Percentiles rank a stretch among this genome's conserved stretches.
phyloP scores from a whole-genome alignment of 1,139 yeast genomes.

The Suhomyces coccinellae region DNA sequence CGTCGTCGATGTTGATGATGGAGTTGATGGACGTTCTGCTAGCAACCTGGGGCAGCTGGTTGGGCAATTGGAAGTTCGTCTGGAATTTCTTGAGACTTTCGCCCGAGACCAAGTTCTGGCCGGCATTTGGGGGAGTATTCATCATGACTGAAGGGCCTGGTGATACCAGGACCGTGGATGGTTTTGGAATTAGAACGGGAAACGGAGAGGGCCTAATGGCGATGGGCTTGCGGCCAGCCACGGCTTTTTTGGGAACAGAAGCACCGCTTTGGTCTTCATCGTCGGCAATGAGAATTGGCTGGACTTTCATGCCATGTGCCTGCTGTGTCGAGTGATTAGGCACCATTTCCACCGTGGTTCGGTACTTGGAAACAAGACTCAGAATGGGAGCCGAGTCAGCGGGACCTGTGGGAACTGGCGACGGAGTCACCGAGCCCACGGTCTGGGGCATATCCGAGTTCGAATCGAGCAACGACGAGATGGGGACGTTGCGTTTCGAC shows the following conservation, averaged over 20 bases:
- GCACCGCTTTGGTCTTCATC: constrained; percentile 3
- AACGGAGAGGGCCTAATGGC: constrained; percentile 14
- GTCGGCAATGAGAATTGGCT: constrained; percentile 8
- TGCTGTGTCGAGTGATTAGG: background rate
- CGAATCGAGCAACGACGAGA: constrained; percentile 20
- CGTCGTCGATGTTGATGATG: constrained; percentile 39
- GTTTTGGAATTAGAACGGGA: constrained; percentile 16
- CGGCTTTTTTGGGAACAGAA: background rate
- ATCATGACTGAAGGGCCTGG: constrained; percentile 7
- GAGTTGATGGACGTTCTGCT: constrained; percentile 41
- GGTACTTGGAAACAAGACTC: constrained; percentile 17
- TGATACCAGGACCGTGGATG: constrained; percentile 6
- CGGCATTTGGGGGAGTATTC: background rate
- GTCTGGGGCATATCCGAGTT: constrained; percentile 9
- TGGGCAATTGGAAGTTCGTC: constrained; percentile 25
- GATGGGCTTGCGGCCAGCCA: constrained; percentile 10
- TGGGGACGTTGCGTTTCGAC: constrained; percentile 21
- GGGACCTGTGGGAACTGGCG: constrained; percentile 1
- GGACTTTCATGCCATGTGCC: background rate
- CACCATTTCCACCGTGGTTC: constrained; percentile 16
- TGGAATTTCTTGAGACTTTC: constrained; percentile 35
- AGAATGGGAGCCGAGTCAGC: constrained; percentile 9
- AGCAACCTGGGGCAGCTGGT: background rate
- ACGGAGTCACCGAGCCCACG: constrained; percentile 6
- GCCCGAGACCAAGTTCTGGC: constrained; percentile 12